These are phyloP conservation scores for Lepraria neglecta DNA, from an alignment of 495 filamentous ascomycete species.

Conservation along the genomic window DNA sequence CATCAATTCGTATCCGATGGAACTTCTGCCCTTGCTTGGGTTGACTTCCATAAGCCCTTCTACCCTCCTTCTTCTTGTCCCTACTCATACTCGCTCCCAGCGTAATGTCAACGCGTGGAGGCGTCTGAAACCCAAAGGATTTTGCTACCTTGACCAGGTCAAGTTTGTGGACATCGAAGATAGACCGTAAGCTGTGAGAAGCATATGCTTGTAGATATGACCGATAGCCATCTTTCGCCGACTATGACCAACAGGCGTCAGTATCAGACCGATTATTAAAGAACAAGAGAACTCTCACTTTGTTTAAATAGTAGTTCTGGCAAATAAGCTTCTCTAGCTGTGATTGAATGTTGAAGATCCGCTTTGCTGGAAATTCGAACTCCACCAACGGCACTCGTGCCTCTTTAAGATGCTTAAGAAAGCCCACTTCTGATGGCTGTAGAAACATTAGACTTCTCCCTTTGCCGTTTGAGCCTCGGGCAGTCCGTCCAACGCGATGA, in stretches of 20 bases:
- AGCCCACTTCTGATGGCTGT: conserved; percentile 86
- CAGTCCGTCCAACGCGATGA: conserved; percentile 92
- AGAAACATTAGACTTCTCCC: conserved; percentile 84
- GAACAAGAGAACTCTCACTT: conserved; percentile 41
- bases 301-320: conserved; percentile 94
- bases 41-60: conserved; percentile 77
- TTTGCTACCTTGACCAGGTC: conserved; percentile 92
- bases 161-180: conserved; percentile 90
- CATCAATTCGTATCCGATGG: conserved; percentile 17
- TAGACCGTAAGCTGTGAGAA: conserved; percentile 77
- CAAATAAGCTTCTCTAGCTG: conserved; percentile 88
- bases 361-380: conserved; percentile 87
- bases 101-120: conserved; percentile 86
- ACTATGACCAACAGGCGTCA: conserved; percentile 31
- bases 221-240: conserved; percentile 65
- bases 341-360: conserved; percentile 89
- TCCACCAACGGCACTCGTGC: conserved; percentile 90
- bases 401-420: conserved; percentile 85
- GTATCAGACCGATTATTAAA: background rate
- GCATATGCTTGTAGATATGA: conserved; percentile 94
- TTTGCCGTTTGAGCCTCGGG: conserved; percentile 75
- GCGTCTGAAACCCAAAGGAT: conserved; percentile 81
- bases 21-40: conserved; percentile 39
- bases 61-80: conserved; percentile 74
- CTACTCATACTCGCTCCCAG: conserved; percentile 79